Base-by-base conservation (phyloP, 2,329 filamentous ascomycete genomes). In the Fusarium sp. region DNA sequence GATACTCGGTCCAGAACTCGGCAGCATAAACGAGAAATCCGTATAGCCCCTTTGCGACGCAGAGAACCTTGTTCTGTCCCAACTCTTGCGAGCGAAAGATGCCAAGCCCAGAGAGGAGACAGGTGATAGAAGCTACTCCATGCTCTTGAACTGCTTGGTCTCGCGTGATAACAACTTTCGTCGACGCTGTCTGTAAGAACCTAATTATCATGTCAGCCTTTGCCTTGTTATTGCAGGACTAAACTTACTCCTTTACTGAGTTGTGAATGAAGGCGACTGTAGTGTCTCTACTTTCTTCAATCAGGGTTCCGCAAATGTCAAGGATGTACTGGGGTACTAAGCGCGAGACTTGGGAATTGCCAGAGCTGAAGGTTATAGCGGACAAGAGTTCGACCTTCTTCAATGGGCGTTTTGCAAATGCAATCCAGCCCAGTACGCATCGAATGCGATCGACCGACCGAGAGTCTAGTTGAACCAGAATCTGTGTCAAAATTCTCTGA, bases 221-320 rank as follows among this genome's bases (percentile, higher is more conserved):
- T 2, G 7, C 6, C 4, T 4, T 7, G 2, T 0, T 4, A 4
- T 0, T 3, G 3, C 12, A 8, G 2, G 11, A 4, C 18, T 0
- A 12, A 4, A 42, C 59, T 45, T 68, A 71, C 69, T 72, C 64
- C 18, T 59, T 71, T 0, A 72, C 65, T 2, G 69, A 72, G 1
- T 54, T 66, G 7, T 71, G 68, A 18, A 72, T 71, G 3, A 71
- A 71, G 4, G 60, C 18, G 2, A 71, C 3, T 0, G 51, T 71
- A 7, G 55, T 32, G 5, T 71, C 69, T 3, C 18, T 28, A 4
- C 57, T 58, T 30, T 68, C 64, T 18, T 68, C 68, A 0, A 68
- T 27, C 0, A 71, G 42, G 0, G 64, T 46, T 1, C 60, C 58
- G 2, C 55, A 63, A 0, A 55, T 49, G 0, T 63, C 58, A 2